Evolutionary conservation across 805 yeast species (phyloP).

Genomic region (Scheffersomyces ergatensis): DNA sequence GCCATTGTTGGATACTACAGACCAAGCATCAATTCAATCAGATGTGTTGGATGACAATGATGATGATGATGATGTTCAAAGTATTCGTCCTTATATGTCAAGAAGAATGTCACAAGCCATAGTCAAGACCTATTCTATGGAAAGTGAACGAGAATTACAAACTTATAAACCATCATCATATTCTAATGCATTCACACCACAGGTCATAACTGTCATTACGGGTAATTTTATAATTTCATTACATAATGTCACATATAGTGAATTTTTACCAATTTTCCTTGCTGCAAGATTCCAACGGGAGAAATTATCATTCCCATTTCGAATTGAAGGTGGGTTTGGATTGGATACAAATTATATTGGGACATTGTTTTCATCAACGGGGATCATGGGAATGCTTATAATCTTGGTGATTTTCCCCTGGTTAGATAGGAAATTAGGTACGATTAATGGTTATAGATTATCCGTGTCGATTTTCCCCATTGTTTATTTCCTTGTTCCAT

Average conservation of each 20-base stretch:
- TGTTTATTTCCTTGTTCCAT: conserved; percentile 29
- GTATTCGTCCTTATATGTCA: conserved; percentile 8
- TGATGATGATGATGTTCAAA: conserved; percentile 1
- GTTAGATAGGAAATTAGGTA: conserved; percentile 30
- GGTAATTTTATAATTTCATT: conserved; percentile 34
- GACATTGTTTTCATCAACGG: conserved; percentile 33
- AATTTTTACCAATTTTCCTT: conserved; percentile 36
- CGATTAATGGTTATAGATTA: conserved; percentile 26
- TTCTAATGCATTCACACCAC: conserved; percentile 21
- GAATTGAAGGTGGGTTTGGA: conserved; percentile 38
- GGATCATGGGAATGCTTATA: conserved; percentile 33
- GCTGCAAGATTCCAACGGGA: conserved; percentile 27
- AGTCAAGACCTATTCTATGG: conserved; percentile 12
- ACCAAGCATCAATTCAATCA: conserved; percentile 4
- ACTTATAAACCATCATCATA: conserved; percentile 4
- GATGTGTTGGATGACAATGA: conserved; percentile 4
- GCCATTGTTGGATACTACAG: conserved; percentile 1
- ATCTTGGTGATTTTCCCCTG: conserved; percentile 29
- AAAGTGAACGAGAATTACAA: conserved; percentile 6
- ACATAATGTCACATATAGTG: conserved; percentile 30
- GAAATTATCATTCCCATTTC: conserved; percentile 28
- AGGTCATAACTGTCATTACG: conserved; percentile 27
- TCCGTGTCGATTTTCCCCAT: conserved; percentile 31
- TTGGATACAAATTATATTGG: conserved; percentile 30
- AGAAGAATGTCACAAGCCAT: conserved; percentile 12